Base-by-base conservation (phyloP, 208 protist species). In the Leishmania tropica region DNA sequence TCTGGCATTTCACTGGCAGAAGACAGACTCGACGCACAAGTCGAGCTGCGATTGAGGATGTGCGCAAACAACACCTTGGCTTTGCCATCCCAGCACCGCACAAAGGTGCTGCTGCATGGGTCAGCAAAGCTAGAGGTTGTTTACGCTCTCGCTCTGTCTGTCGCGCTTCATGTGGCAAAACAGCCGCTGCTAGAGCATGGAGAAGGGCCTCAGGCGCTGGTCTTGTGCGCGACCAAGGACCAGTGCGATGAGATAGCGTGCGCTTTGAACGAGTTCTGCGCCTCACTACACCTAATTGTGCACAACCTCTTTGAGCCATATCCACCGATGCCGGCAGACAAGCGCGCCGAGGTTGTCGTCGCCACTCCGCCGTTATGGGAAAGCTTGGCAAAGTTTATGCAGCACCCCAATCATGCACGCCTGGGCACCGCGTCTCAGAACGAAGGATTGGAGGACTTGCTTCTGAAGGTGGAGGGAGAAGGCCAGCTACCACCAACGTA, bases 271-370 rank as follows among this genome's bases (percentile, higher is more conserved):
- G 80, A 82, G 24, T 90, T 94, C 73, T 88, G 87, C 79, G 19
- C 77, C 6, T 86, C 85, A 47, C 83, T 96, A 76, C 91, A 96
- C 79, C 81, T 96, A n/a, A 81, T 96, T 3, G 90, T 92, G 68
- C 93, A 96, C 86, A 96, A 96, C 48, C 78, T 96, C 73, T 96
- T 94, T 83, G 93, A 92, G 17, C 86, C 81, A 19, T 93, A 90
- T 54, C 93, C 93, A 48, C 81, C 90, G 10, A 91, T 94, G 64
- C 90, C 93, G 17, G 62, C 68, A 24, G 86, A 81, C 31, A 92
- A 89, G 81, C 87, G 84, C 24, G 91, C 93, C 1, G 93, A 96
- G 71, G 85, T 96, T 62, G 93, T 96, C n/a, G 89, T 96, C 4
- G 93, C 79, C 35, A 96, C 93, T 4, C 81, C 90, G 7, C 87